Base-by-base conservation (phyloP, 2,329 filamentous ascomycete species). In the Davidsoniella eucalypti region DNA sequence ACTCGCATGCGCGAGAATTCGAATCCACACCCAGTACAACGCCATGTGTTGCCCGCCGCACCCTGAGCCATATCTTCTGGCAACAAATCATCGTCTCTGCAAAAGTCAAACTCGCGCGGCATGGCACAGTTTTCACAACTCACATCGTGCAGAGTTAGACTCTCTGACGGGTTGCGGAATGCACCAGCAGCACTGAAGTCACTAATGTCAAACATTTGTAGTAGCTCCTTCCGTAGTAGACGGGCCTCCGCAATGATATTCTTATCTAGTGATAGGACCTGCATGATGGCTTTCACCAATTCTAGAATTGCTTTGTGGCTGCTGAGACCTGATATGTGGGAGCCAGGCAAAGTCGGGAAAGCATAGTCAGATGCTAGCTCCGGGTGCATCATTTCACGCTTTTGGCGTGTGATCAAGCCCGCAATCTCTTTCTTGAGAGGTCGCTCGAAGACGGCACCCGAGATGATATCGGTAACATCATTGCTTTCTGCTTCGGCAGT, bases 101-200 rank as follows among this genome's bases (percentile, higher is more conserved):
- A 98, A 23, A 98, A 73, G 61, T 98, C 92, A 29, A 96, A 71
- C 59, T 96, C 88, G 29, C 87, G 79, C 10, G 84, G 78, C 65
- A 92, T 78, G 43, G 88, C 94, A 69, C 92, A 98, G 61, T 85
- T 85, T 56, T 88, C 80, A 64, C 92, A 98, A 54, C 85, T 84
- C 29, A 95, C 67, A 60, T 90, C 83, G 3, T 73, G 63, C 4
- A 98, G 68, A 56, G 75, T 76, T 3, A 96, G 73, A 42, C 73
- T 80, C 50, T 83, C 79, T 47, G 79, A 84, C 0, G 92, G 90
- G 61, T 96, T 96, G 54, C 76, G 71, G 63, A 96, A 98, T 2
- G 80, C 75, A n/a, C 84, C 90, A 50, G 90, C 86, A 49, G 81
- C 75, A 63, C 82, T 84, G 68, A 98, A 98, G 64, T 98, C 92